Conservation (phyloP, 768 basidiomycete species). For the Suillus occidentalis region DNA sequence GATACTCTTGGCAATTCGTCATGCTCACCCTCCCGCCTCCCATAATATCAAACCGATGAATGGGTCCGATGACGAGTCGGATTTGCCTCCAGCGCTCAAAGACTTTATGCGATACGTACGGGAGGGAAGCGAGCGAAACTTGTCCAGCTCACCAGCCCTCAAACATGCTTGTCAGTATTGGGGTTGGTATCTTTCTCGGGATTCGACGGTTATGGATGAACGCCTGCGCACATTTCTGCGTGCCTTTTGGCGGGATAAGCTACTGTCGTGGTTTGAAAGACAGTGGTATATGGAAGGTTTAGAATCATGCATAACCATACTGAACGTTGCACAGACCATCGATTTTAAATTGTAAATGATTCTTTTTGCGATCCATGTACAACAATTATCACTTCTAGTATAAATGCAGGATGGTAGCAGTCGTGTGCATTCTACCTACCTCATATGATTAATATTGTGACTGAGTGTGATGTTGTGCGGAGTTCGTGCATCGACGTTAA, state of each 20-base stretch:
- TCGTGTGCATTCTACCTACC: too few species aligned
- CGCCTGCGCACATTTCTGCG: not conserved
- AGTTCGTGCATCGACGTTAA: too few species aligned
- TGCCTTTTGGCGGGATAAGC: not conserved
- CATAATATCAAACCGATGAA: not conserved
- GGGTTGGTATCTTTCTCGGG: not conserved
- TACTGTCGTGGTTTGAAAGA: not conserved
- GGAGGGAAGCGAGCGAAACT: not conserved
- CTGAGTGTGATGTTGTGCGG: too few species aligned
- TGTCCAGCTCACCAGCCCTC: not conserved
- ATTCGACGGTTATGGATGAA: not conserved
- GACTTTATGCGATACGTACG: not conserved
- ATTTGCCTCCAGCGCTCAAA: not conserved
- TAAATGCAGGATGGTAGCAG: too few species aligned
- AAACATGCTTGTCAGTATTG: not conserved
- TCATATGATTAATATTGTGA: too few species aligned
- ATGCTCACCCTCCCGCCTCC: not conserved
- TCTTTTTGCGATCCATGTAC: too few species aligned
- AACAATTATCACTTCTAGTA: too few species aligned
- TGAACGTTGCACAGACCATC: not conserved
- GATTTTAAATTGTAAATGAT: too few species aligned
- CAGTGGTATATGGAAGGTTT: not conserved
- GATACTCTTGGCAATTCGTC: constrained; percentile 1
- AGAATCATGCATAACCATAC: not conserved
- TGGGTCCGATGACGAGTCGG: not conserved